phyloP scores from a whole-genome alignment of 2,329 filamentous ascomycete genomes.

The Ceratocystis lukuohia region DNA sequence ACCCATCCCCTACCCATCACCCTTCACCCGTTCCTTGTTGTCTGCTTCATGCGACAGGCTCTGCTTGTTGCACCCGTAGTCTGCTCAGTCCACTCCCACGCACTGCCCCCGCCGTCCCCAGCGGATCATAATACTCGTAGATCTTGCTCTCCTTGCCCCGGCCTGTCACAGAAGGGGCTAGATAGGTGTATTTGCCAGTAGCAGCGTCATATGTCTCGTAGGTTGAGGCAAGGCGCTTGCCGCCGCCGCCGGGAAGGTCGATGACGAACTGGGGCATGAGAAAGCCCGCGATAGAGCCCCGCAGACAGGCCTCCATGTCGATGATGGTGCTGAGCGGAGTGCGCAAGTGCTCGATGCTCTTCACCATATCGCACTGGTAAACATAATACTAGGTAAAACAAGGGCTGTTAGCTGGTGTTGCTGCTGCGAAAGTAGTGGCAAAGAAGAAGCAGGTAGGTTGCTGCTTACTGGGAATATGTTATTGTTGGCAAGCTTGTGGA shows the following conservation, averaged over 20 bases:
- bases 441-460: not conserved
- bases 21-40: not conserved
- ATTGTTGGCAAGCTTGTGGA: constrained; percentile 41
- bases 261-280: constrained; percentile 50
- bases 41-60: too few species aligned
- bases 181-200: constrained; percentile 42
- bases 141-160: constrained; percentile 32
- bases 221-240: constrained; percentile 45
- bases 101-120: constrained; percentile 20
- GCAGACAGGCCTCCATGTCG: constrained; percentile 42
- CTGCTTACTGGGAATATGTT: constrained; percentile 42
- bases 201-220: constrained; percentile 39
- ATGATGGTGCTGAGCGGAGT: constrained; percentile 47
- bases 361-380: constrained; percentile 52
- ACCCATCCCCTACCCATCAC: not conserved
- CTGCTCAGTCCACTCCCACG: too few species aligned
- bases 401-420: not conserved
- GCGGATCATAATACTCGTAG: constrained; percentile 46
- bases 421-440: not conserved
- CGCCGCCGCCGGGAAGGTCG: constrained; percentile 49
- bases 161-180: constrained; percentile 40
- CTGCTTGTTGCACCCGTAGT: too few species aligned
- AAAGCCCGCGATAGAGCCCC: constrained; percentile 49
- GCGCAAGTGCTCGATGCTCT: constrained; percentile 46
- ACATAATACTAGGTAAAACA: constrained; percentile 44